phyloP scores from a whole-genome alignment of 257 asterid species.

The Eucommia ulmoides region DNA sequence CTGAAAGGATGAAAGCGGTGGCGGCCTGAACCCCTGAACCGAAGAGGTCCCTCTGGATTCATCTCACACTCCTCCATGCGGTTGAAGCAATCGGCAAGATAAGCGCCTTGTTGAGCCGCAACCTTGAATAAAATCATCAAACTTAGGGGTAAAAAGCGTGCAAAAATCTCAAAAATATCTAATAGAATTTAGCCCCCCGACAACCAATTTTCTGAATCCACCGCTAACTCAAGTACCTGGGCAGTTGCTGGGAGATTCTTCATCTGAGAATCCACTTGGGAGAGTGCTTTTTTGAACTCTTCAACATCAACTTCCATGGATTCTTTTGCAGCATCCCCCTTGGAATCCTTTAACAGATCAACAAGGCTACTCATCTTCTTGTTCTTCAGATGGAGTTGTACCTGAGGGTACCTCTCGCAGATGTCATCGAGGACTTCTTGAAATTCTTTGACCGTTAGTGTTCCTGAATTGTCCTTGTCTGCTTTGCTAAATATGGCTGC shows the following conservation, averaged over 20 bases:
- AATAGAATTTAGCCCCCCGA: too few relatives aligned
- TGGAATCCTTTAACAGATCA: slow-evolving; percentile 57
- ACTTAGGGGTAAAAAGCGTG: too few relatives aligned
- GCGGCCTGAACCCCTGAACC: slow-evolving; percentile 93
- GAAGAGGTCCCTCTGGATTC: slow-evolving; percentile 89
- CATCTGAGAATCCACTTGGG: slow-evolving; percentile 82
- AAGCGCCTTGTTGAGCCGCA: slow-evolving; percentile 94
- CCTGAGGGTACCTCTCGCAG: slow-evolving; percentile 89
- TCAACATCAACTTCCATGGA: slow-evolving; percentile 71
- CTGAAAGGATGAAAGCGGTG: slow-evolving; percentile 94
- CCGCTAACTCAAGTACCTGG: too few relatives aligned
- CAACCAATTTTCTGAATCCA: too few relatives aligned
- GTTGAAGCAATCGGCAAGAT: slow-evolving; percentile 86
- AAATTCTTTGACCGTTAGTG: slow-evolving; percentile 80
- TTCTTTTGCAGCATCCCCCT: slow-evolving; percentile 44
- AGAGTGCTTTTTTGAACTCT: slow-evolving; percentile 74
- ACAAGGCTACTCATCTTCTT: slow-evolving; percentile 44
- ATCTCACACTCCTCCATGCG: slow-evolving; percentile 82
- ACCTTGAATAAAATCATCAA: slow-evolving; percentile 36
- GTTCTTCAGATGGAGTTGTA: slow-evolving; percentile 57
- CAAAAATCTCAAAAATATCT: too few relatives aligned
- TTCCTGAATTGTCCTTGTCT: slow-evolving; percentile 83
- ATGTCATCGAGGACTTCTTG: slow-evolving; percentile 74
- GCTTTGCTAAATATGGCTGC: slow-evolving; percentile 77
- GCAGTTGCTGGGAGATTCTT: slow-evolving; percentile 99